Evolutionary conservation across 108 stramenopile genomes (phyloP).

Genomic region (Pseudonitzschia delicatissima): DNA sequence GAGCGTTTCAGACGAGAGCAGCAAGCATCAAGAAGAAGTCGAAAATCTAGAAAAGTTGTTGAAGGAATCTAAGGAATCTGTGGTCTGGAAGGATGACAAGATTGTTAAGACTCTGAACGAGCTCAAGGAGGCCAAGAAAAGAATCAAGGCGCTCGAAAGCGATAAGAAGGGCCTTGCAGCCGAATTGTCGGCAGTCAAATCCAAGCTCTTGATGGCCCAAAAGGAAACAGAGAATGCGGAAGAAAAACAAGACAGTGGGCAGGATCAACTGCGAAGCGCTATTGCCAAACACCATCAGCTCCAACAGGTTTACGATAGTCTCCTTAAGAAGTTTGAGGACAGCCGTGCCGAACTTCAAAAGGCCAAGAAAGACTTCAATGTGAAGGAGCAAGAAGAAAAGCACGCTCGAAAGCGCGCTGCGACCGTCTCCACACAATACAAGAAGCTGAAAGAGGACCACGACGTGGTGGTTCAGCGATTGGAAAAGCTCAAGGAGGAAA

Average conservation of each 20-base stretch:
- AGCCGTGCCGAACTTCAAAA: constrained; percentile 15
- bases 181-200: constrained; percentile 1
- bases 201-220: constrained; percentile 15
- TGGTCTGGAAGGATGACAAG: constrained; percentile 18
- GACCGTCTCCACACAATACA: constrained; percentile 17
- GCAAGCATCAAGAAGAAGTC: background rate
- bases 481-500: constrained; percentile 7
- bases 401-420: constrained; percentile 18
- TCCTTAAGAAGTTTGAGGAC: background rate
- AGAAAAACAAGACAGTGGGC: constrained; percentile 8
- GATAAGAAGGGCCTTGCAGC: constrained; percentile 7
- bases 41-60: constrained; percentile 7
- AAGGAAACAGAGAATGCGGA: constrained; percentile 21
- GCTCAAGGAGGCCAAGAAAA: constrained; percentile 13
- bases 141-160: constrained; percentile 17
- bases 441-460: constrained; percentile 26
- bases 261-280: constrained; percentile 21
- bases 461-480: constrained; percentile 10
- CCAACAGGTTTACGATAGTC: constrained; percentile 11
- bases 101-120: constrained; percentile 13
- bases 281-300: constrained; percentile 18
- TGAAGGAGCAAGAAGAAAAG: constrained; percentile 19
- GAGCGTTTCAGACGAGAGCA: too few species aligned
- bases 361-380: constrained; percentile 13
- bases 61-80: constrained; percentile 15